Conservation (phyloP, 2,329 filamentous ascomycete genomes). For the Basipetospora chlamydospora region DNA sequence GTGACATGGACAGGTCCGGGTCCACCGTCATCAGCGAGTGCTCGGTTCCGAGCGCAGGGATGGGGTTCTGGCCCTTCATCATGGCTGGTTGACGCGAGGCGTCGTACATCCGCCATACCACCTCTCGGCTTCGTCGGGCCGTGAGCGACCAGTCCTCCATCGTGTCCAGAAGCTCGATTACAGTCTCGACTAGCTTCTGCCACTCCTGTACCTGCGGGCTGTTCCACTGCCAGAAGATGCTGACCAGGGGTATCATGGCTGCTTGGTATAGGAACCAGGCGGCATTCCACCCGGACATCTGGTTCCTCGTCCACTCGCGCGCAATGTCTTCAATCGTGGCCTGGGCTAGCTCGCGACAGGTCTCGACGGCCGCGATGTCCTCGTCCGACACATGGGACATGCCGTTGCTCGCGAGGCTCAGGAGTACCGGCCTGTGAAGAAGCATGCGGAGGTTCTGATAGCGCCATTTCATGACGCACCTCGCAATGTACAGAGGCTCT, state of each 20-base stretch:
- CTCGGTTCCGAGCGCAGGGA: constrained; percentile 18
- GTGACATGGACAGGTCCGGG: constrained; percentile 32
- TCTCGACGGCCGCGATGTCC: constrained; percentile 52
- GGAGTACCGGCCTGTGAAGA: constrained; percentile 56
- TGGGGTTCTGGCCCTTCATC: constrained; percentile 14
- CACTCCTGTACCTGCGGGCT: constrained; percentile 33
- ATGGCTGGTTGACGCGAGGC: constrained; percentile 28
- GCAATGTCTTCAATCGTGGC: constrained; percentile 61
- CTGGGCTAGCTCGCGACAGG: constrained; percentile 54
- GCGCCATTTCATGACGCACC: constrained; percentile 69
- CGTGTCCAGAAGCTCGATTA: constrained; percentile 45
- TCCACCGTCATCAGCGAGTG: constrained; percentile 22
- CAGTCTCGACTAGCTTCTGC: constrained; percentile 42
- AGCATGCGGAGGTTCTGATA: constrained; percentile 68
- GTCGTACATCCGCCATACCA: constrained; percentile 49
- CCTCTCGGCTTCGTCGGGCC: constrained; percentile 46
- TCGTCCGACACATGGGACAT: constrained; percentile 38
- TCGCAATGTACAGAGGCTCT: constrained; percentile 53
- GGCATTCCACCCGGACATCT: constrained; percentile 69
- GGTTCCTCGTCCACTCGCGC: constrained; percentile 53
- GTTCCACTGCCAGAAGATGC: constrained; percentile 53
- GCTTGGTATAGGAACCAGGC: constrained; percentile 75
- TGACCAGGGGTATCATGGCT: constrained; percentile 63
- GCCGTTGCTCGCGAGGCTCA: constrained; percentile 44
- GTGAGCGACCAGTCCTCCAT: constrained; percentile 53